Evolutionary conservation across 441 rosid genomes (phyloP).

Genomic region (Syzygium malaccense): DNA sequence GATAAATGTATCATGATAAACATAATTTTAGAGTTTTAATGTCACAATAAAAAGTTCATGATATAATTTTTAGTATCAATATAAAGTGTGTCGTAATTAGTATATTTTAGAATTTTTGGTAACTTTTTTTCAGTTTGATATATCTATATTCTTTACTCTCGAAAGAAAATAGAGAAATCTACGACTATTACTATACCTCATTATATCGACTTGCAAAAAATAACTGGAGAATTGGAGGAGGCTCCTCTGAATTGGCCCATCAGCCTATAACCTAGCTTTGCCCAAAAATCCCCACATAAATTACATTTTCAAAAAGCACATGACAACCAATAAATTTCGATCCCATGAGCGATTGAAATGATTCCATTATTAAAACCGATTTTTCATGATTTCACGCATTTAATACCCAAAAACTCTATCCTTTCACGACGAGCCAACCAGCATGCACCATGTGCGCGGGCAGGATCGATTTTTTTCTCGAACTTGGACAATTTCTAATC

Average conservation of each 20-base stretch:
- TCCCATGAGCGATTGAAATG: rapidly evolving
- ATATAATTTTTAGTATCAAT: too few relatives aligned
- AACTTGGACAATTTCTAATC: neutral
- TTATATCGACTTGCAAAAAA: too few relatives aligned
- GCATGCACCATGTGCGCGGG: rapidly evolving
- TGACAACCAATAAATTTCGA: rapidly evolving
- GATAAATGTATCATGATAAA: too few relatives aligned
- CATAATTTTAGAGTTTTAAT: too few relatives aligned
- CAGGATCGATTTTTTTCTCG: neutral
- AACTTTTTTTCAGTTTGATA: too few relatives aligned
- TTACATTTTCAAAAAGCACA: too few relatives aligned
- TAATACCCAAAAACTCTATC: neutral
- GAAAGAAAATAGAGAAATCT: neutral
- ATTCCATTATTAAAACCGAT: neutral
- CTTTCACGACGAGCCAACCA: rapidly evolving
- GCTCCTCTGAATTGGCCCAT: rapidly evolving
- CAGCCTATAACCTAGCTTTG: neutral
- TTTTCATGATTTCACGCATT: rapidly evolving
- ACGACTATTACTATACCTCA: too few relatives aligned
- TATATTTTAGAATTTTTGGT: too few relatives aligned
- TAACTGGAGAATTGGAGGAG: rapidly evolving
- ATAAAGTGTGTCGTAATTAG: rapidly evolving
- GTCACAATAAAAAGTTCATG: too few relatives aligned
- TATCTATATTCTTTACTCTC: neutral
- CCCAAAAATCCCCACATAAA: rapidly evolving